Conservation (phyloP, 495 filamentous ascomycete species). For the Xylaria venustula region DNA sequence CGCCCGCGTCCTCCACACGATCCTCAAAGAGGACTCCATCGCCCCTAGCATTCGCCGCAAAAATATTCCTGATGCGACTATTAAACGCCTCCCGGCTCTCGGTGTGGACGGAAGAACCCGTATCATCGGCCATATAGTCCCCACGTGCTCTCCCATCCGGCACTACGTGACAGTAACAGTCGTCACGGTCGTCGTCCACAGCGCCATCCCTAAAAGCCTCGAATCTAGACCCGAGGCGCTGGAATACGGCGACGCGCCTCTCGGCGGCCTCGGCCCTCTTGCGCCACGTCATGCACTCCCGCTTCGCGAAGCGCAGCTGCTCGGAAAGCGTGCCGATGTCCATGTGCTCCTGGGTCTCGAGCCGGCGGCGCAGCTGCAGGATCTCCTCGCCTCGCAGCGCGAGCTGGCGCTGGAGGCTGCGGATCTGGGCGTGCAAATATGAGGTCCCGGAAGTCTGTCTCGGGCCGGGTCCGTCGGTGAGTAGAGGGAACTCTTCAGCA, state of each 20-base stretch:
- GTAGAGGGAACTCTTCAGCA: background rate
- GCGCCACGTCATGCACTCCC: conserved; percentile 48
- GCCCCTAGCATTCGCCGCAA: background rate
- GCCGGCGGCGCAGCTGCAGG: conserved; percentile 35
- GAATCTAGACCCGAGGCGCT: conserved; percentile 28
- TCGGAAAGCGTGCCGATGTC: conserved; percentile 44
- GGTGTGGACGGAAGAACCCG: conserved; percentile 7
- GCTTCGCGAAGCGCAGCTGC: conserved; percentile 42
- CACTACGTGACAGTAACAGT: conserved; percentile 1
- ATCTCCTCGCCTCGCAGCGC: conserved; percentile 40
- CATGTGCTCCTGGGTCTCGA: conserved; percentile 36
- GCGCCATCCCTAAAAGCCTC: conserved; percentile 20
- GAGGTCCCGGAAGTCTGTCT: conserved; percentile 26
- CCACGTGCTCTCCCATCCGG: background rate
- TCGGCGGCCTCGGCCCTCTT: conserved; percentile 51
- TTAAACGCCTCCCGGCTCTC: conserved; percentile 15
- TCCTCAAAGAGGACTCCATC: background rate
- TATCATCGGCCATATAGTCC: background rate
- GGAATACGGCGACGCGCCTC: conserved; percentile 39
- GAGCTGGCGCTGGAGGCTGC: conserved; percentile 42
- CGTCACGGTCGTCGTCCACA: background rate
- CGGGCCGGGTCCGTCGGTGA: background rate
- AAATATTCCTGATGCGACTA: conserved; percentile 13
- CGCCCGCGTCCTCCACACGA: background rate
- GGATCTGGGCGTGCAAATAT: conserved; percentile 45